Conservation (phyloP, 164 flowering plant genomes). For the Liriodendron chinense region DNA sequence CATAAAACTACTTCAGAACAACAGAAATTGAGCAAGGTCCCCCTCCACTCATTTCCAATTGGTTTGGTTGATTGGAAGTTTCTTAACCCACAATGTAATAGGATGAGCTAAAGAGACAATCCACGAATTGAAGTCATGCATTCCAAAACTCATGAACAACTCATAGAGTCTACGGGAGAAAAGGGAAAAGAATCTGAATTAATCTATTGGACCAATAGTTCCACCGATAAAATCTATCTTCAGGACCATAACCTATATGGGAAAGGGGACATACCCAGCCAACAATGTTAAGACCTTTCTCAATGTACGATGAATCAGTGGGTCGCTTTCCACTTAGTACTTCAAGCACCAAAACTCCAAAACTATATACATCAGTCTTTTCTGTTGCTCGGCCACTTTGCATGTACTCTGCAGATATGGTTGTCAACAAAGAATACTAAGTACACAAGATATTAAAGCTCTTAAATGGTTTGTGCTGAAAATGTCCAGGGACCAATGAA, state of each 20-base stretch:
- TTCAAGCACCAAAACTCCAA: slow-evolving; percentile 93
- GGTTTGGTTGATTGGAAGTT: too few species aligned
- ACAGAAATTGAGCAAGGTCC: too few species aligned
- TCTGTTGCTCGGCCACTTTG: slow-evolving; percentile 98
- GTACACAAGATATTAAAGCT: neutral
- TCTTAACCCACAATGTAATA: too few species aligned
- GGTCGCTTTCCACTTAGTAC: slow-evolving; percentile 91
- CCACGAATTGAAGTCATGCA: neutral
- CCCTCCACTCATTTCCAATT: too few species aligned
- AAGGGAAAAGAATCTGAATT: neutral
- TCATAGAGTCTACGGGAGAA: neutral
- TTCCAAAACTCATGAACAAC: neutral
- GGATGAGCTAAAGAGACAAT: too few species aligned
- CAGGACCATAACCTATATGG: neutral
- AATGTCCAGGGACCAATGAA: neutral
- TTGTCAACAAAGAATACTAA: neutral
- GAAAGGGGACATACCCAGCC: slow-evolving; percentile 76
- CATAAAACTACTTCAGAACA: too few species aligned
- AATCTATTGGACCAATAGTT: neutral
- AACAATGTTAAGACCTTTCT: slow-evolving; percentile 94
- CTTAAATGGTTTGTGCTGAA: neutral
- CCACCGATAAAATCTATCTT: neutral
- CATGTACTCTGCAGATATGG: slow-evolving; percentile 77
- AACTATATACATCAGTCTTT: slow-evolving; percentile 95
- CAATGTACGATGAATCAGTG: slow-evolving; percentile 92